A percentile compares a stretch with the other conserved stretches of the same genome.
Evolutionary conservation across 225 moss, liverwort and hornwort species (phyloP).

Genomic region (Polytrichum commune): DNA sequence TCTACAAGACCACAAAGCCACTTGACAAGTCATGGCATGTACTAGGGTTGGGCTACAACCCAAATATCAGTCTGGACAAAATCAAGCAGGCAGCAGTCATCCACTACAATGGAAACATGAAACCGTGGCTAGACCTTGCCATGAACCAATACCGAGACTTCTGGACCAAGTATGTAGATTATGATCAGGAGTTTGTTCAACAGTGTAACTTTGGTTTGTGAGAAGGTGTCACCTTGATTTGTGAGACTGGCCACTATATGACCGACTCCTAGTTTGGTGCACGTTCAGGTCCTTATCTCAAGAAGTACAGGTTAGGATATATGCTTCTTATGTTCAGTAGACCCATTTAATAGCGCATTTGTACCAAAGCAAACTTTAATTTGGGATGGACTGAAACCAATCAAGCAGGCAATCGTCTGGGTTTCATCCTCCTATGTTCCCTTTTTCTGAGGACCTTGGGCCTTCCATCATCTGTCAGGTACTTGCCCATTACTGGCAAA

Average conservation of each 20-base stretch:
- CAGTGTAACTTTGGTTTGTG: constrained; percentile 44
- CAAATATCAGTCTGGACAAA: constrained; percentile 39
- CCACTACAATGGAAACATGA: constrained; percentile 73
- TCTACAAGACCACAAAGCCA: constrained; percentile 53
- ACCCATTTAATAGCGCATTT: not conserved
- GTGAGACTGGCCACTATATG: constrained; percentile 1
- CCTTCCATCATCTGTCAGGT: not conserved
- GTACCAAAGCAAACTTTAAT: not conserved
- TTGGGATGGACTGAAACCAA: not conserved
- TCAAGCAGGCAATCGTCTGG: not conserved
- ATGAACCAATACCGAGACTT: constrained; percentile 55
- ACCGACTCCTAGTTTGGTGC: not conserved
- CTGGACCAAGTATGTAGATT: constrained; percentile 66
- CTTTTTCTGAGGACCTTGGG: not conserved
- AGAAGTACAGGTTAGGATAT: not conserved
- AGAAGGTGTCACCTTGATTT: not conserved
- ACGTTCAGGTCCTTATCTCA: not conserved
- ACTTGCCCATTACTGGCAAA: not conserved
- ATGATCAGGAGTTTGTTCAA: constrained; percentile 36
- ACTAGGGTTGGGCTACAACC: constrained; percentile 58
- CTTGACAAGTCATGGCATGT: constrained; percentile 61
- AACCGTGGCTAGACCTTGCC: constrained; percentile 67
- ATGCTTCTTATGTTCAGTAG: not conserved
- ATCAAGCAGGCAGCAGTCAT: constrained; percentile 54
- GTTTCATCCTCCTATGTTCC: not conserved